Conservation (phyloP, 192 early-diverging fungal species). For the Oehlia diaphana region DNA sequence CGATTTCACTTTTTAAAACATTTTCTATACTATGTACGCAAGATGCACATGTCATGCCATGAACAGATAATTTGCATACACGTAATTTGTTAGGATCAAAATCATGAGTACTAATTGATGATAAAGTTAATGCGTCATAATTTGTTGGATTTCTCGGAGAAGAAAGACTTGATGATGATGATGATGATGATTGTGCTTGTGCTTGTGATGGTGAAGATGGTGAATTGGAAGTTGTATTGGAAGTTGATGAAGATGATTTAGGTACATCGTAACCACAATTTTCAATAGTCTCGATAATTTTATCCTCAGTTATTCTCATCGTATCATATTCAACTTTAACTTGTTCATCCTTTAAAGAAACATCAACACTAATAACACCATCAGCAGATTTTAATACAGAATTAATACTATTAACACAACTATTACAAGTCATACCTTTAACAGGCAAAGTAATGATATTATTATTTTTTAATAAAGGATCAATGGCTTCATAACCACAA, state of each 20-base stretch:
- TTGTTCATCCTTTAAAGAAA: slow-evolving; percentile 54
- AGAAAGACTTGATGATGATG: neutral
- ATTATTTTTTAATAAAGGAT: neutral
- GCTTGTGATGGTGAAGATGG: no score
- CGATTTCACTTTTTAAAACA: slow-evolving; percentile 54
- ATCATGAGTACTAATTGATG: neutral
- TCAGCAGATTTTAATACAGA: slow-evolving; percentile 46
- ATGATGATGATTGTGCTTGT: neutral
- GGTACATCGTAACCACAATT: slow-evolving; percentile 71
- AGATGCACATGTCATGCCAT: slow-evolving; percentile 94
- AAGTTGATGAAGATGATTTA: slow-evolving; percentile 4
- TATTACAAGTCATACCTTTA: slow-evolving; percentile 80
- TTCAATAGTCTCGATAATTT: slow-evolving; percentile 62
- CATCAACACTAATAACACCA: slow-evolving; percentile 56
- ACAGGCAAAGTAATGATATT: slow-evolving; percentile 34
- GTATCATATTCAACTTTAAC: slow-evolving; percentile 62
- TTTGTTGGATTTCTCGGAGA: neutral
- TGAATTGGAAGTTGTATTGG: no score
- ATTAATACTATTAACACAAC: slow-evolving; percentile 76
- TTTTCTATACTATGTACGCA: slow-evolving; percentile 88
- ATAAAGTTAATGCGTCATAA: no score
- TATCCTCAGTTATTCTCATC: slow-evolving; percentile 17
- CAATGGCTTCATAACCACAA: slow-evolving; percentile 57
- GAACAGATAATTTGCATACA: slow-evolving; percentile 39
- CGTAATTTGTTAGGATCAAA: neutral